Conservation (phyloP, 1,139 yeast genomes). For the Candida sanyaensis region DNA sequence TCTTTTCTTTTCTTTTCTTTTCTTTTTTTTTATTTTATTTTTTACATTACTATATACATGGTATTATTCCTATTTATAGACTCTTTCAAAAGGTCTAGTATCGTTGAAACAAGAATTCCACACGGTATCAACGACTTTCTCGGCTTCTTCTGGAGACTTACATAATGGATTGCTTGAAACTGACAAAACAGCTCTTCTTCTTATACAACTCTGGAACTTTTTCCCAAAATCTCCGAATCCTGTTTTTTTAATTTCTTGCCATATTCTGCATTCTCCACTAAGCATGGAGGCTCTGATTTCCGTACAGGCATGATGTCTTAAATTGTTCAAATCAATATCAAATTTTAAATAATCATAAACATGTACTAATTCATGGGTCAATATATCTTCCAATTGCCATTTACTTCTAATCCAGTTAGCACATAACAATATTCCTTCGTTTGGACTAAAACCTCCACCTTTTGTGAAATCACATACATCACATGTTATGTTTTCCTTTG, state of each 20-base stretch:
- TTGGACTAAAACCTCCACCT: constrained; percentile 94
- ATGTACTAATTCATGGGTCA: constrained; percentile 92
- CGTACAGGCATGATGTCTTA: constrained; percentile 95
- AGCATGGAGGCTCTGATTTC: constrained; percentile 92
- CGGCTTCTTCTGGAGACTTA: constrained; percentile 70
- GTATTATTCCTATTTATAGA: constrained; percentile 52
- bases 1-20: not conserved
- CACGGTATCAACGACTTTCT: constrained; percentile 76
- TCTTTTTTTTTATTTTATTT: too few species aligned
- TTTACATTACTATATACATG: constrained; percentile 1
- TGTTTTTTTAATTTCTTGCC: constrained; percentile 77
- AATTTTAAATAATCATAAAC: constrained; percentile 90
- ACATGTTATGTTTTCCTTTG: constrained; percentile 61
- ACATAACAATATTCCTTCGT: constrained; percentile 81
- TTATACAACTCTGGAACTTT: constrained; percentile 90
- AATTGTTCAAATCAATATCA: constrained; percentile 77
- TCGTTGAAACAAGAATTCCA: constrained; percentile 94
- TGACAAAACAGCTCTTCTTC: constrained; percentile 82
- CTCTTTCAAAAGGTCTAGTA: constrained; percentile 93
- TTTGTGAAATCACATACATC: constrained; percentile 83
- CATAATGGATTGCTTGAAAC: constrained; percentile 88
- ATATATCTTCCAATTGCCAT: constrained; percentile 86
- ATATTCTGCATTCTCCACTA: constrained; percentile 93
- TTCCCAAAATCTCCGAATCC: constrained; percentile 63
- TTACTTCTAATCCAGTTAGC: constrained; percentile 78